A percentile compares a stretch with the other conserved stretches of the same genome.
Evolutionary conservation across 1,139 yeast species (phyloP).

Genomic region (Yamadazyma songkhlaensis): DNA sequence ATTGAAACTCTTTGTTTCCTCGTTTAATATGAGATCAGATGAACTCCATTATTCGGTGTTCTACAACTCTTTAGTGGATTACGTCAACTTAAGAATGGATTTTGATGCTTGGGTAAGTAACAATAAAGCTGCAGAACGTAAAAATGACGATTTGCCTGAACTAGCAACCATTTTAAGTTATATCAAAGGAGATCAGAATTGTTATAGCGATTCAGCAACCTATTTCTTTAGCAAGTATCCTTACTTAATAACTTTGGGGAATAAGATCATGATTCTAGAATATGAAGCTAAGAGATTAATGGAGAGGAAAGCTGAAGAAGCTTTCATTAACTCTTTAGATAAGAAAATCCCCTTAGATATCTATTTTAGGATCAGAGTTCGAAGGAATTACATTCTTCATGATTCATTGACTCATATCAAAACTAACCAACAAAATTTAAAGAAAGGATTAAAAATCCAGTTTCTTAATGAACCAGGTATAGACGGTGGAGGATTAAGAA

Average conservation of each 20-base stretch:
- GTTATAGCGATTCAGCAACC: slow-evolving; percentile 22
- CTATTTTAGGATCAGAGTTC: slow-evolving; percentile 61
- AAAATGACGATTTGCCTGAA: slow-evolving; percentile 20
- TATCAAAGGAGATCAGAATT: slow-evolving; percentile 38
- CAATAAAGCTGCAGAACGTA: slow-evolving; percentile 8
- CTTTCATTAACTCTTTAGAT: slow-evolving; percentile 74
- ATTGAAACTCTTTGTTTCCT: slow-evolving; percentile 52
- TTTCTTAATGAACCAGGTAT: slow-evolving; percentile 87
- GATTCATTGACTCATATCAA: slow-evolving; percentile 76
- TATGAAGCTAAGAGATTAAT: slow-evolving; percentile 79
- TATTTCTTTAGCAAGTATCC: slow-evolving; percentile 81
- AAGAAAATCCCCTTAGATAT: slow-evolving; percentile 61
- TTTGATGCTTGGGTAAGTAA: slow-evolving; percentile 76
- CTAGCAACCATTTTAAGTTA: slow-evolving; percentile 43
- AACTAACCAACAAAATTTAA: slow-evolving; percentile 56
- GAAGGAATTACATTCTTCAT: slow-evolving; percentile 63
- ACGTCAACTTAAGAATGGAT: slow-evolving; percentile 70
- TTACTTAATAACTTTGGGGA: slow-evolving; percentile 74
- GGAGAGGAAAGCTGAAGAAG: slow-evolving; percentile 89
- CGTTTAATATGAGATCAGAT: slow-evolving; percentile 41
- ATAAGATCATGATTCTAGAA: slow-evolving; percentile 76
- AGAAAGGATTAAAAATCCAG: slow-evolving; percentile 73
- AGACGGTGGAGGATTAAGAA: slow-evolving; percentile 91
- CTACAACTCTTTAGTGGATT: slow-evolving; percentile 82
- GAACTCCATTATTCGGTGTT: slow-evolving; percentile 53